Conservation (phyloP, 805 yeast species). For the Tetrapisispora iriomotensis region DNA sequence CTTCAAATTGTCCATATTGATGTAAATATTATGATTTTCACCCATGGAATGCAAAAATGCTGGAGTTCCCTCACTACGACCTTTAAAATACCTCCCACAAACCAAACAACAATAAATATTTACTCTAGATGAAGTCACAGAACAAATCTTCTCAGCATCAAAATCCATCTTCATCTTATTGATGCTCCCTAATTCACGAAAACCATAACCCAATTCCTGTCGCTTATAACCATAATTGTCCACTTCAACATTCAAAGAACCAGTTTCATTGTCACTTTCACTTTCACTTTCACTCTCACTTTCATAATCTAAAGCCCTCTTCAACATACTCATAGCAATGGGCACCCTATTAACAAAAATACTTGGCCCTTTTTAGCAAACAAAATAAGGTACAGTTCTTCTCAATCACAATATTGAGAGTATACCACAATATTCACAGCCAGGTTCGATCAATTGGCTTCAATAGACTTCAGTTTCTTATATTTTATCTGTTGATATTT, state of each 20-base stretch:
- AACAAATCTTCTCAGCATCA: conserved; percentile 60
- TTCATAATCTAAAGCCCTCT: conserved; percentile 1
- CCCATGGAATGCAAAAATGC: conserved; percentile 61
- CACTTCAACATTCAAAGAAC: background rate
- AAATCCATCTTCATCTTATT: conserved; percentile 40
- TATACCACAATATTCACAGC: no score
- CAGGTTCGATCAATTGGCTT: no score
- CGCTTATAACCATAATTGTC: no score
- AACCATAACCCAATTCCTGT: no score
- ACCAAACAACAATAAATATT: conserved; percentile 64
- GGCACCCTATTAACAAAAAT: no score
- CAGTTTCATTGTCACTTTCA: background rate
- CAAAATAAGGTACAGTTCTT: no score
- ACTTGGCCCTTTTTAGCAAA: no score
- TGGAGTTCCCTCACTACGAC: conserved; percentile 52
- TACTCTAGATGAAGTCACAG: conserved; percentile 46
- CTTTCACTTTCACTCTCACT: background rate
- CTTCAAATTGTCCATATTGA: conserved; percentile 42
- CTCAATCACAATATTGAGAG: no score
- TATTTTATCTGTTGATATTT: no score
- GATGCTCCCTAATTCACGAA: no score
- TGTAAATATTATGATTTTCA: conserved; percentile 51
- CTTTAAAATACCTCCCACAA: conserved; percentile 68
- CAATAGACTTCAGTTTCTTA: no score
- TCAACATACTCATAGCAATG: background rate